Evolutionary conservation across 78 protist genomes (phyloP).

Genomic region (Cavenderia fasciculata): DNA sequence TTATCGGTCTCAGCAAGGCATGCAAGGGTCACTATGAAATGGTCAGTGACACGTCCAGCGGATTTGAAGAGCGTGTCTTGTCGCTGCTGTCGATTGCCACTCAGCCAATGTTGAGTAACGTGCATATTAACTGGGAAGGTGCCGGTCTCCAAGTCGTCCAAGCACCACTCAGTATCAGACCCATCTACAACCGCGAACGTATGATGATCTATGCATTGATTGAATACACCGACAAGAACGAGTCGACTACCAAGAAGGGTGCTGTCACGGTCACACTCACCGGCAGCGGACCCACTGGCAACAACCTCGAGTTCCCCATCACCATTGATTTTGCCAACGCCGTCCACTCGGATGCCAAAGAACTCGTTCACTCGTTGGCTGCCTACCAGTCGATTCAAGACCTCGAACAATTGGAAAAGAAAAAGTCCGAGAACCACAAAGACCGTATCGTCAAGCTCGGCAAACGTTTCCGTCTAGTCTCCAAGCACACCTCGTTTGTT

Average conservation of each 20-base stretch:
- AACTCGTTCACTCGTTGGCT: conserved; percentile 29
- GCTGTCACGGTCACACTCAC: background rate
- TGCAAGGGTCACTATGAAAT: background rate
- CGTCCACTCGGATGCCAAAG: too few species aligned
- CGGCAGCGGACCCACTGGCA: conserved; percentile 48
- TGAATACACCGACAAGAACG: too few species aligned
- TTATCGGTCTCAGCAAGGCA: background rate
- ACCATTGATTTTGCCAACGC: background rate
- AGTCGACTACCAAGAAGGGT: too few species aligned
- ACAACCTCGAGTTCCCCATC: background rate
- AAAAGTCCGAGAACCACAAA: background rate
- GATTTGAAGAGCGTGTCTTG: conserved; percentile 11
- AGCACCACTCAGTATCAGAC: conserved; percentile 5
- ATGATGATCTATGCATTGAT: background rate
- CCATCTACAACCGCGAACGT: background rate
- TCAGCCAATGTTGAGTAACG: conserved; percentile 22
- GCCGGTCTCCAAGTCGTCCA: background rate
- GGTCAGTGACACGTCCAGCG: background rate
- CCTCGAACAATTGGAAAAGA: conserved; percentile 23
- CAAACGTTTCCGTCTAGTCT: conserved; percentile 14
- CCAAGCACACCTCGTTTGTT: conserved; percentile 39
- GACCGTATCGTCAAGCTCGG: conserved; percentile 7
- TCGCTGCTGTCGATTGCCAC: conserved; percentile 16
- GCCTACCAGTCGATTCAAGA: conserved; percentile 30
- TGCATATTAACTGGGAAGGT: conserved; percentile 11